Base-by-base conservation (phyloP, 768 basidiomycete species). In the Tricholoma hemisulphureum region DNA sequence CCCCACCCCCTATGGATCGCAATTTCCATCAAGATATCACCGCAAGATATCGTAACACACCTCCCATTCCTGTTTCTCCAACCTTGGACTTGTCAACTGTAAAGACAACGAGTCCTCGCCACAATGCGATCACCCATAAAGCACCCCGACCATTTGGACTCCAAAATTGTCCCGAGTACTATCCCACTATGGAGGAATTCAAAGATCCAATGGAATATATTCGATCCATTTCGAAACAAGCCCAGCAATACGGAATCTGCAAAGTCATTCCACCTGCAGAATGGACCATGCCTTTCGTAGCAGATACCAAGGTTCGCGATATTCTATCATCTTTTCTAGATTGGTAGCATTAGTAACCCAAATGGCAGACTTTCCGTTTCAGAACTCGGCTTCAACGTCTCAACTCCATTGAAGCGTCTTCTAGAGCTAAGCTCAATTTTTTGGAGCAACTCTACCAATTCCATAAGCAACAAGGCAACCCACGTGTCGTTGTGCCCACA, bases 361-460 rank as follows among this genome's bases (percentile, higher is more conserved):
- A 10, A 23, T 58, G 32, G 34, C 71, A 93, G 95, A 81, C 80
- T 57, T 98, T 97, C 76, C 90, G 93, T 50, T 99, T 99, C 77
- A 93, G 92, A 75, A 99, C 96, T 52, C 87, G 97, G 51, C 75
- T 98, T 41, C 95, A 97, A 73, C 86, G 91, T 61, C 80, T 99
- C 67, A 98, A 98, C 72, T 95, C 93, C 61, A 93, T 99, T 63
- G 96, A 98, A 76, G 97, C 97, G 14, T 91, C 95, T 32, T 95
- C 95, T 59, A 81, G 97, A 64, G 96, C 97, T 51, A 97, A 95
- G 74, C 77, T 98, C 72, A 98, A 97, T 78, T 98, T 97, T 75
- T 75, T 98, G 63, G 96, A 98, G 71, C 94, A 97, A 73, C 83
- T 99, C 50, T 95, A 95, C 74, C 89, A 93, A 65, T 99, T 90